phyloP scores from a whole-genome alignment of 495 filamentous ascomycete genomes.

The Diplogelasinospora grovesii region DNA sequence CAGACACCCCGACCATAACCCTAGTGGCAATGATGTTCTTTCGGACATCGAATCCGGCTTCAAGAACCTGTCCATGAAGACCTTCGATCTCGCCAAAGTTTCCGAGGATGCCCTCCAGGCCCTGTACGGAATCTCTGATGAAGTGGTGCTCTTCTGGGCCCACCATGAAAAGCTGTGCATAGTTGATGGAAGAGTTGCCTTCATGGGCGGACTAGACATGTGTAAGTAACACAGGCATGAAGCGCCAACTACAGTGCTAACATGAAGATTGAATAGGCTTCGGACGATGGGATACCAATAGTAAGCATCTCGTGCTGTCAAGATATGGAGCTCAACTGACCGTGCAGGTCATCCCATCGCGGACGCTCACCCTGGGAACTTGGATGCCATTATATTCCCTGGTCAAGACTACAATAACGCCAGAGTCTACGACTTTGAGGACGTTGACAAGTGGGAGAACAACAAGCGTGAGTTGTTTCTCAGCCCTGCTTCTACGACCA shows the following conservation, averaged over 20 bases:
- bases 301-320: slow-evolving; percentile 18
- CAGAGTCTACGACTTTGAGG: slow-evolving; percentile 76
- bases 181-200: slow-evolving; percentile 71
- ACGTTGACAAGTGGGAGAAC: slow-evolving; percentile 74
- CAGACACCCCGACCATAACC: slow-evolving; percentile 84
- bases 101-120: slow-evolving; percentile 62
- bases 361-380: slow-evolving; percentile 74
- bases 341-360: slow-evolving; percentile 64
- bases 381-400: slow-evolving; percentile 70
- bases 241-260: background rate
- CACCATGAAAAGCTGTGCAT: slow-evolving; percentile 93
- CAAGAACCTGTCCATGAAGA: slow-evolving; percentile 39
- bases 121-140: slow-evolving; percentile 73
- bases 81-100: slow-evolving; percentile 47
- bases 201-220: slow-evolving; percentile 81
- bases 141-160: slow-evolving; percentile 85
- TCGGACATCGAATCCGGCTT: slow-evolving; percentile 29
- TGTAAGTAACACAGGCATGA: no score
- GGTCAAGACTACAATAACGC: slow-evolving; percentile 97
- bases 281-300: slow-evolving; percentile 56
- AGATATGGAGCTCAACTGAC: slow-evolving; percentile 12
- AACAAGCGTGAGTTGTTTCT: slow-evolving; percentile 54
- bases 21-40: slow-evolving; percentile 54
- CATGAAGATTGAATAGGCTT: slow-evolving; percentile 36
- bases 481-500: background rate